phyloP scores from a whole-genome alignment of 2,329 filamentous ascomycete genomes.

The Cryphonectria naterciae region DNA sequence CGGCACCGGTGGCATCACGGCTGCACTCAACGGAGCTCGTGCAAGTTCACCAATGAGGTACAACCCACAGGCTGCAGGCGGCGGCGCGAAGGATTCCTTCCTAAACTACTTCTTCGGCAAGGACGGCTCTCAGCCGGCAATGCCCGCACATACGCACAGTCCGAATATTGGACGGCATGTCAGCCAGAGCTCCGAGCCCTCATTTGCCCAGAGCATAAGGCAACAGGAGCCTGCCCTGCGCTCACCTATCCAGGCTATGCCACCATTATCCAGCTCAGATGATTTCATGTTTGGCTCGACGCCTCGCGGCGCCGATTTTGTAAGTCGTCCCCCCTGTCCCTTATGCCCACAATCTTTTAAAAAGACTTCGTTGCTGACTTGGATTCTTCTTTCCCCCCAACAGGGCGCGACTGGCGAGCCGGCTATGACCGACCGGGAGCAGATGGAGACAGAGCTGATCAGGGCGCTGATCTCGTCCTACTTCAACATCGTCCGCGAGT shows the following conservation, averaged over 20 bases:
- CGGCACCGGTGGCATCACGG: conserved; percentile 62
- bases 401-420: conserved; percentile 72
- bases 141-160: conserved; percentile 45
- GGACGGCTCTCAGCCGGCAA: conserved; percentile 65
- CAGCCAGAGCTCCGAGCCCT: conserved; percentile 78
- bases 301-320: conserved; percentile 58
- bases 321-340: conserved; percentile 46
- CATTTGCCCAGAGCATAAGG: conserved; percentile 81
- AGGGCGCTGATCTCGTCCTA: conserved; percentile 95
- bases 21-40: conserved; percentile 69
- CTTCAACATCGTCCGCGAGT: conserved; percentile 98
- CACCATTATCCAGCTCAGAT: conserved; percentile 45
- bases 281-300: conserved; percentile 42
- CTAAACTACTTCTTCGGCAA: conserved; percentile 99
- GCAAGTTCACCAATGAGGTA: conserved; percentile 66
- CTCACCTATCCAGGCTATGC: conserved; percentile 46
- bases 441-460: conserved; percentile 97
- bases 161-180: conserved; percentile 63
- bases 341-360: not conserved
- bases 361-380: conserved; percentile 32
- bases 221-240: conserved; percentile 65
- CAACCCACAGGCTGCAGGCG: conserved; percentile 57
- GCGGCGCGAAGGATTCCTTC: conserved; percentile 83
- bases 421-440: conserved; percentile 90
- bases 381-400: not conserved